A percentile compares a stretch with the other conserved stretches of the same genome.
phyloP scores from a whole-genome alignment of 257 asterid genomes.

The Solanum pimpinellifolium region DNA sequence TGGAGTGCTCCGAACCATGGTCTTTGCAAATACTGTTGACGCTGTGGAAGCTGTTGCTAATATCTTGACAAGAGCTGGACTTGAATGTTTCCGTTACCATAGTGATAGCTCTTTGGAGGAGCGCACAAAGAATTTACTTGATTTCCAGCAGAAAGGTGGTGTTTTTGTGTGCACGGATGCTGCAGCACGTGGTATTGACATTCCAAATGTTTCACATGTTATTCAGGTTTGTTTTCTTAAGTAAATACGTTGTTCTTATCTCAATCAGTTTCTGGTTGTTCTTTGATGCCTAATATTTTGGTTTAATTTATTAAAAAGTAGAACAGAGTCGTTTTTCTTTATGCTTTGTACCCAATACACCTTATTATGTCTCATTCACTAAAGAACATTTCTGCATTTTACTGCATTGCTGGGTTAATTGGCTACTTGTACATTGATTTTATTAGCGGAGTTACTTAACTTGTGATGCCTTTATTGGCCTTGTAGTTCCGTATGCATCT shows the following conservation, averaged over 20 bases:
- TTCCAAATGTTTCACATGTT: constrained; percentile 83
- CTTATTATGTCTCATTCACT: background rate
- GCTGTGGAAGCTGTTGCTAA: constrained; percentile 76
- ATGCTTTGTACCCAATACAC: background rate
- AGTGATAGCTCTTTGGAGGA: constrained; percentile 67
- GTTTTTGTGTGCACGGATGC: constrained; percentile 96
- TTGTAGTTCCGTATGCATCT: background rate
- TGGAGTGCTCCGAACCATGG: constrained; percentile 60
- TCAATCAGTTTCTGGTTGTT: background rate
- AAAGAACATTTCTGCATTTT: background rate
- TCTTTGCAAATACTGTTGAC: constrained; percentile 94
- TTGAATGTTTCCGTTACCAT: constrained; percentile 63
- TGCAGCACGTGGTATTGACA: constrained; percentile 95
- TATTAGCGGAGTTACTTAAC: background rate
- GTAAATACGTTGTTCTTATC: background rate
- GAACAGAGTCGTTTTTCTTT: background rate
- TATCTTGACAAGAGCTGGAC: constrained; percentile 51
- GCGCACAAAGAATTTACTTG: constrained; percentile 51
- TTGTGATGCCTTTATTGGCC: background rate
- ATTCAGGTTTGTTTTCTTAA: constrained; percentile 47
- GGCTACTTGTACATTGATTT: background rate
- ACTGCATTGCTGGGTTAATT: background rate
- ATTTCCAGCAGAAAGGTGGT: constrained; percentile 83
- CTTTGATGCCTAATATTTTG: background rate
- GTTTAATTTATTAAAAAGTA: background rate